Evolutionary conservation across 805 yeast species (phyloP).

Genomic region (Metschnikowia arizonensis): DNA sequence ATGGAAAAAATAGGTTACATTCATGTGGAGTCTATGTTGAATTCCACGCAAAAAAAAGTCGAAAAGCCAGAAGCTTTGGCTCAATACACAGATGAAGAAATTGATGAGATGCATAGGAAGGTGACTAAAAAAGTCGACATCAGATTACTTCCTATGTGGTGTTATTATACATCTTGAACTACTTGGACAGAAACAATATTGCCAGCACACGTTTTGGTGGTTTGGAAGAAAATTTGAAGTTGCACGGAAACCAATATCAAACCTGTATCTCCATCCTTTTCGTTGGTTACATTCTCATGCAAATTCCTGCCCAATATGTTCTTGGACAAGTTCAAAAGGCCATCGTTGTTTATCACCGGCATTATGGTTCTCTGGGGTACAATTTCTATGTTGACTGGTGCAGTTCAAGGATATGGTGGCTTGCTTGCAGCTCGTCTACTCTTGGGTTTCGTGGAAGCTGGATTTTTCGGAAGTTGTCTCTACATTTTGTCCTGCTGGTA

Average conservation of each 20-base stretch:
- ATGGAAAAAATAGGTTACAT: slow-evolving; percentile 9
- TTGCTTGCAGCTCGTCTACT: slow-evolving; percentile 45
- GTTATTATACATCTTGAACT: slow-evolving; percentile 49
- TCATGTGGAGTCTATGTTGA: slow-evolving; percentile 10
- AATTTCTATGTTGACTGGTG: slow-evolving; percentile 46
- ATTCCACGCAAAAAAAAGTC: background rate
- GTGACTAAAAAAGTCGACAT: slow-evolving; percentile 47
- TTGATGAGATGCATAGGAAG: slow-evolving; percentile 38
- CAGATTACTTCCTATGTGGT: slow-evolving; percentile 49
- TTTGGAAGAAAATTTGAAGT: slow-evolving; percentile 39
- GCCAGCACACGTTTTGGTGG: slow-evolving; percentile 54
- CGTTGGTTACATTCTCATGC: slow-evolving; percentile 47
- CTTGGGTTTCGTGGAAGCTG: slow-evolving; percentile 46
- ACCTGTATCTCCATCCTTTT: slow-evolving; percentile 50
- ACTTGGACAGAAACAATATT: slow-evolving; percentile 49
- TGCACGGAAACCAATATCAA: slow-evolving; percentile 43
- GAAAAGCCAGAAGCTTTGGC: slow-evolving; percentile 30
- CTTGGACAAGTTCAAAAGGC: slow-evolving; percentile 45
- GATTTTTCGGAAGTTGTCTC: slow-evolving; percentile 45
- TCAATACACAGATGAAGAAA: slow-evolving; percentile 37
- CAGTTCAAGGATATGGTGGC: slow-evolving; percentile 42
- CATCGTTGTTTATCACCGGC: slow-evolving; percentile 46
- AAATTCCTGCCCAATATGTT: slow-evolving; percentile 48
- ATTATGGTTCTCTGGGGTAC: slow-evolving; percentile 52
- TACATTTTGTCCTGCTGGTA: slow-evolving; percentile 55